Evolutionary conservation across 805 yeast genomes (phyloP).

Genomic region (Clavispora vitiphila): DNA sequence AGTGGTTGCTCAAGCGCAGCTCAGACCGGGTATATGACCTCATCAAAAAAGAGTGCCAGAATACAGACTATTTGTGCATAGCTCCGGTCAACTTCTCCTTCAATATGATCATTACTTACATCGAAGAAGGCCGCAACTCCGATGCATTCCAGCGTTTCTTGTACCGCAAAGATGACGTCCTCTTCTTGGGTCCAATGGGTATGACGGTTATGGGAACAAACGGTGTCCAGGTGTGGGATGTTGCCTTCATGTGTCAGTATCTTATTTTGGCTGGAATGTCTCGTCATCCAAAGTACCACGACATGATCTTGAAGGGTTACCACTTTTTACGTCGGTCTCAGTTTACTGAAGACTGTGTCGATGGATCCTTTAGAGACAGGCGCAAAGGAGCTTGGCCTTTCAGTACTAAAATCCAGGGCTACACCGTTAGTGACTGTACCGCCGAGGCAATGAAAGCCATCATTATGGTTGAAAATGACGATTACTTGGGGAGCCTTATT

Average conservation of each 20-base stretch:
- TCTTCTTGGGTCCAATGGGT: slow-evolving; percentile 87
- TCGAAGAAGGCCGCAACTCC: slow-evolving; percentile 69
- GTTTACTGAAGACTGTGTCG: slow-evolving; percentile 72
- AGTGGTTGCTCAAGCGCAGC: slow-evolving; percentile 55
- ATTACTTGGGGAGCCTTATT: slow-evolving; percentile 30
- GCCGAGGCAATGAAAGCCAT: slow-evolving; percentile 94
- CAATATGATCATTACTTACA: slow-evolving; percentile 64
- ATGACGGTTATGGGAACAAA: slow-evolving; percentile 94
- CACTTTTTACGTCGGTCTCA: slow-evolving; percentile 76
- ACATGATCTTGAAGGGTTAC: slow-evolving; percentile 60
- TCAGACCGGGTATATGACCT: slow-evolving; percentile 54
- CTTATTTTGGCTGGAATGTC: slow-evolving; percentile 75
- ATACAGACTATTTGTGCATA: slow-evolving; percentile 77
- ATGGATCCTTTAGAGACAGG: slow-evolving; percentile 76
- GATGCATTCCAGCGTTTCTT: slow-evolving; percentile 50
- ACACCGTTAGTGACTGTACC: slow-evolving; percentile 94
- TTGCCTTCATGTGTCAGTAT: slow-evolving; percentile 85
- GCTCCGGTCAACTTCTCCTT: slow-evolving; percentile 94
- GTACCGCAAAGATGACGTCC: slow-evolving; percentile 63
- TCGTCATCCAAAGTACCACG: slow-evolving; percentile 58
- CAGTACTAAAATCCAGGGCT: slow-evolving; percentile 93
- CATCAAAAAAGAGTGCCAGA: slow-evolving; percentile 65
- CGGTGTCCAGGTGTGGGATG: slow-evolving; percentile 97
- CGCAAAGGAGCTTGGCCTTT: slow-evolving; percentile 95
- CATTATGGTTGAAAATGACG: slow-evolving; percentile 77